Evolutionary conservation across 805 yeast genomes (phyloP).

Genomic region (Ogataea nitratoaversa): DNA sequence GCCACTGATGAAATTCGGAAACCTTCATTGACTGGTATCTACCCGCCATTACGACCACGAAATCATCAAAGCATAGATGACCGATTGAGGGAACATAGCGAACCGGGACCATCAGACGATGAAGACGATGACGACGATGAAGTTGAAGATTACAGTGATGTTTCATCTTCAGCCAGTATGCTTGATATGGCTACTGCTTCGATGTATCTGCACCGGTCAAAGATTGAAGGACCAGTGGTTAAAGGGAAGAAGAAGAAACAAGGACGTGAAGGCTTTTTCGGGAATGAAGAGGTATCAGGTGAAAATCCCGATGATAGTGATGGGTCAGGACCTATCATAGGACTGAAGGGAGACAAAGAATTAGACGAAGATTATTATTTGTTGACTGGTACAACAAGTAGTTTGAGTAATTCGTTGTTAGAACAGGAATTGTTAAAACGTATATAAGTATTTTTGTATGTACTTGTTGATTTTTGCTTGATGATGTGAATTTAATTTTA

Average conservation of each 20-base stretch:
- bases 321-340: neutral
- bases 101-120: neutral
- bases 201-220: constrained; percentile 22
- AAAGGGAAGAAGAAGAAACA: neutral
- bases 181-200: constrained; percentile 25
- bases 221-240: constrained; percentile 1
- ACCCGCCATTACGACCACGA: neutral
- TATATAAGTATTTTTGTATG: too few relatives aligned
- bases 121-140: constrained; percentile 2
- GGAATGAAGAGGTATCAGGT: too few relatives aligned
- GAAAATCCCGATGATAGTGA: constrained; percentile 1
- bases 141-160: neutral
- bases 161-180: constrained; percentile 14
- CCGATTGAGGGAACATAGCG: neutral
- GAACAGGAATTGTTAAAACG: constrained; percentile 26
- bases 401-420: constrained; percentile 24
- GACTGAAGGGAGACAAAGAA: neutral
- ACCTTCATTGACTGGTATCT: neutral
- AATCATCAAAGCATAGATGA: neutral
- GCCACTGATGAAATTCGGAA: neutral
- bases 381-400: constrained; percentile 19
- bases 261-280: neutral
- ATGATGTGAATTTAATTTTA: too few relatives aligned
- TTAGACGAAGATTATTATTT: constrained; percentile 11
- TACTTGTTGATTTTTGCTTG: too few relatives aligned